Evolutionary conservation across 2,329 filamentous ascomycete genomes (phyloP).

Genomic region (Aspergillus sp.): DNA sequence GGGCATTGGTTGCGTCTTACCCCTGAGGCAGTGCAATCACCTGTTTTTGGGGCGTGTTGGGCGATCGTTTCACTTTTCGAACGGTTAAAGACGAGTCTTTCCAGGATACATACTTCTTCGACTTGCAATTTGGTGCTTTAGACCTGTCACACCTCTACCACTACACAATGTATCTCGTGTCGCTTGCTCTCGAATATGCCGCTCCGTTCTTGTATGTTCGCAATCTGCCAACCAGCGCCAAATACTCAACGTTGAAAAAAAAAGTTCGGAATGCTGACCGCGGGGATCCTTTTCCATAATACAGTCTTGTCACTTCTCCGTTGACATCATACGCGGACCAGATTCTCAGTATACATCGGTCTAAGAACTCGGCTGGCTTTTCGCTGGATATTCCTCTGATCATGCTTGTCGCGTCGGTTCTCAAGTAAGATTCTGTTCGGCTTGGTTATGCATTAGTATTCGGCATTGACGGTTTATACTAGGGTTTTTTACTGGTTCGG

Average conservation of each 20-base stretch:
- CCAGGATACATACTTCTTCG: too few species aligned
- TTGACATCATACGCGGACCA: conserved; percentile 64
- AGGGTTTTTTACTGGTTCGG: conserved; percentile 65
- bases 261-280: conserved; percentile 6
- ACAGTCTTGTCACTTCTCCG: conserved; percentile 57
- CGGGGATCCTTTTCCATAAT: not conserved
- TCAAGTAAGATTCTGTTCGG: conserved; percentile 45
- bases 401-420: conserved; percentile 61
- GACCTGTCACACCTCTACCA: too few species aligned
- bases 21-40: too few species aligned
- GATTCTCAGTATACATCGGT: conserved; percentile 60
- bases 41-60: too few species aligned
- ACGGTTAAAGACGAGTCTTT: too few species aligned
- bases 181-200: conserved; percentile 40
- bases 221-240: too few species aligned
- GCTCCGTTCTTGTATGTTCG: conserved; percentile 45
- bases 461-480: conserved; percentile 7
- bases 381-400: conserved; percentile 64
- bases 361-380: conserved; percentile 57
- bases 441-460: not conserved
- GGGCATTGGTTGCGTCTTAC: too few species aligned
- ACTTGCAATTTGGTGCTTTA: too few species aligned
- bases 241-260: not conserved
- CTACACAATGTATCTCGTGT: conserved; percentile 34
- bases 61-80: too few species aligned